A percentile compares a stretch with the other conserved stretches of the same genome.
These are phyloP conservation scores for Termitomyces sp. DNA, from an alignment of 768 basidiomycete genomes.

Conservation along the genomic window DNA sequence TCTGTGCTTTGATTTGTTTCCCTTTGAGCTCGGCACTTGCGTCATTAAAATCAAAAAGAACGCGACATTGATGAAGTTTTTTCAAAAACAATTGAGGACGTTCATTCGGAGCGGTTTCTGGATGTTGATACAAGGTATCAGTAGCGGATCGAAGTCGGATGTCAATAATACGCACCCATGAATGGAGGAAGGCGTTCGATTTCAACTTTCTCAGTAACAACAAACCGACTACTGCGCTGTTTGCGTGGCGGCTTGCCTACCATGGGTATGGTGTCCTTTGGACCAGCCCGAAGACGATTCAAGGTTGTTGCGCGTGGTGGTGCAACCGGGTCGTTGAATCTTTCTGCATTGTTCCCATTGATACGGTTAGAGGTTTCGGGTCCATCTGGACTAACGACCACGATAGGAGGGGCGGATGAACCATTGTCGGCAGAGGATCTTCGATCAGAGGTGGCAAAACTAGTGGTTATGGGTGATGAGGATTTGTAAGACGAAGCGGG, in stretches of 20 bases:
- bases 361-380: slow-evolving; percentile 41
- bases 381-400: slow-evolving; percentile 77
- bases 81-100: slow-evolving; percentile 87
- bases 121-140: slow-evolving; percentile 9
- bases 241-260: slow-evolving; percentile 96
- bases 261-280: slow-evolving; percentile 96
- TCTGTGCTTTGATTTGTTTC: slow-evolving; percentile 98
- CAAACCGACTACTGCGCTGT: slow-evolving; percentile 94
- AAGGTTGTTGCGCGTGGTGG: slow-evolving; percentile 66
- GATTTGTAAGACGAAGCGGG: slow-evolving; percentile 37
- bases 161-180: slow-evolving; percentile 48
- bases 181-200: slow-evolving; percentile 93
- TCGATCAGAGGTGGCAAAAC: slow-evolving; percentile 48
- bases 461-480: slow-evolving; percentile 32
- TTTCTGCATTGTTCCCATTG: slow-evolving; percentile 37
- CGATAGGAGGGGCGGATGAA: slow-evolving; percentile 70
- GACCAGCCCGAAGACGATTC: slow-evolving; percentile 71
- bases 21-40: slow-evolving; percentile 92
- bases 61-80: slow-evolving; percentile 94
- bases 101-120: slow-evolving; percentile 87
- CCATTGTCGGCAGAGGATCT: slow-evolving; percentile 43
- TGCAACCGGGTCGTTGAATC: slow-evolving; percentile 44
- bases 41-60: slow-evolving; percentile 98
- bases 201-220: slow-evolving; percentile 93
- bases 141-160: not conserved